phyloP scores from a whole-genome alignment of 768 basidiomycete genomes.

The Suillus decipiens region DNA sequence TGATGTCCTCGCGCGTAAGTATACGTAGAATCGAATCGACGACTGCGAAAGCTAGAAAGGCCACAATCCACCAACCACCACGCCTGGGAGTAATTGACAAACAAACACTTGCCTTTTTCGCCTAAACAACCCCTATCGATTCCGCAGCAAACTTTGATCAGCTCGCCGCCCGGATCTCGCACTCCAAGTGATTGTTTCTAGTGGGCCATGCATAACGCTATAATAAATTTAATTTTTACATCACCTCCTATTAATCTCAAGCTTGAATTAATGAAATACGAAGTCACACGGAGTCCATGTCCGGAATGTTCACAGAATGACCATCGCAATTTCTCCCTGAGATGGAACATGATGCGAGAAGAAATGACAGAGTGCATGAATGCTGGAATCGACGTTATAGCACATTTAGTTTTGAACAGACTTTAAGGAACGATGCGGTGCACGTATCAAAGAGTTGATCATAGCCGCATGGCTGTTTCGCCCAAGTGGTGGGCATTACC shows the following conservation, averaged over 20 bases:
- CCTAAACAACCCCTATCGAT: not conserved
- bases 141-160: not conserved
- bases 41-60: not conserved
- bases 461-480: slow-evolving; percentile 1
- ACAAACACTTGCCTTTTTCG: not conserved
- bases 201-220: not conserved
- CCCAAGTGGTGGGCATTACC: not conserved
- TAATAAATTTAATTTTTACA: not conserved
- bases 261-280: not conserved
- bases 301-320: not conserved
- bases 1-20: not conserved
- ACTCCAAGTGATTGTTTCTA: not conserved
- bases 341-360: slow-evolving; percentile 12
- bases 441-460: slow-evolving; percentile 11
- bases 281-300: not conserved
- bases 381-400: slow-evolving; percentile 1
- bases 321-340: slow-evolving; percentile 8
- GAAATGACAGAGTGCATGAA: slow-evolving; percentile 9
- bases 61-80: not conserved
- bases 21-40: not conserved
- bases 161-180: too few species aligned
- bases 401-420: not conserved
- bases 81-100: not conserved
- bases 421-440: not conserved
- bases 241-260: not conserved